These are phyloP conservation scores for Gastrolobium villosum DNA, from an alignment of 306 rosid genomes.

Conservation along the genomic window DNA sequence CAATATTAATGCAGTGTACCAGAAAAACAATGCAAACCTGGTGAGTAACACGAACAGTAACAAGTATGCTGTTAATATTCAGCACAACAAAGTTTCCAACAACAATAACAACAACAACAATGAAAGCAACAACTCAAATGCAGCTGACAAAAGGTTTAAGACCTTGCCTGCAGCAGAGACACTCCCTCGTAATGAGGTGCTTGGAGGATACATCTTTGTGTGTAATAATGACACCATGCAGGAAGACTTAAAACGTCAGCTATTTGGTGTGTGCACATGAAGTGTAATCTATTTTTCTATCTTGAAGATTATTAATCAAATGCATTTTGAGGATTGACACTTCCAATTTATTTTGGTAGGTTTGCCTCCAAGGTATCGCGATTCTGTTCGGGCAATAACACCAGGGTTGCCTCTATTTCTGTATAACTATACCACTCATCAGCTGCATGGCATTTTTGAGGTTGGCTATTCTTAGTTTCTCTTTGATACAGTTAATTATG, in stretches of 20 bases:
- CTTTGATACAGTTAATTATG: slow-evolving; percentile 8
- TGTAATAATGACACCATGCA: slow-evolving; percentile 99
- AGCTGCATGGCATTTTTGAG: slow-evolving; percentile 96
- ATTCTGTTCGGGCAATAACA: slow-evolving; percentile 95
- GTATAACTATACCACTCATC: slow-evolving; percentile 97
- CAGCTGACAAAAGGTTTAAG: slow-evolving; percentile 92
- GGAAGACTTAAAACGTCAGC: slow-evolving; percentile 96
- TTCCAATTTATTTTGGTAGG: slow-evolving; percentile 58
- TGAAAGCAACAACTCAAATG: slow-evolving; percentile 59
- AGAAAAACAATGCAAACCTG: slow-evolving; percentile 70
- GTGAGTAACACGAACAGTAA: slow-evolving; percentile 63
- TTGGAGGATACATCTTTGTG: slow-evolving; percentile 98
- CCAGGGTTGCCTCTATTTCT: slow-evolving; percentile 95
- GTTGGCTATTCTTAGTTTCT: slow-evolving; percentile 54
- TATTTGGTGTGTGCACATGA: slow-evolving; percentile 66
- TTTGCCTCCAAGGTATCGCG: slow-evolving; percentile 97
- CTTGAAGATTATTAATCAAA: slow-evolving; percentile 18
- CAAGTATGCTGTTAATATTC: slow-evolving; percentile 74
- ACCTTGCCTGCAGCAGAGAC: slow-evolving; percentile 98
- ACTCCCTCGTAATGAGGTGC: slow-evolving; percentile 96
- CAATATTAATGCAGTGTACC: slow-evolving; percentile 79
- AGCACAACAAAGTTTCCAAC: slow-evolving; percentile 70
- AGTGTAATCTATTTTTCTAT: background rate
- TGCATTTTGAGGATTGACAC: slow-evolving; percentile 35
- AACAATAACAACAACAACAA: slow-evolving; percentile 58